Evolutionary conservation across 495 filamentous ascomycete species (phyloP), one percentile per base, ranked within the genome.

Genomic region (Penicillium argentinense): DNA sequence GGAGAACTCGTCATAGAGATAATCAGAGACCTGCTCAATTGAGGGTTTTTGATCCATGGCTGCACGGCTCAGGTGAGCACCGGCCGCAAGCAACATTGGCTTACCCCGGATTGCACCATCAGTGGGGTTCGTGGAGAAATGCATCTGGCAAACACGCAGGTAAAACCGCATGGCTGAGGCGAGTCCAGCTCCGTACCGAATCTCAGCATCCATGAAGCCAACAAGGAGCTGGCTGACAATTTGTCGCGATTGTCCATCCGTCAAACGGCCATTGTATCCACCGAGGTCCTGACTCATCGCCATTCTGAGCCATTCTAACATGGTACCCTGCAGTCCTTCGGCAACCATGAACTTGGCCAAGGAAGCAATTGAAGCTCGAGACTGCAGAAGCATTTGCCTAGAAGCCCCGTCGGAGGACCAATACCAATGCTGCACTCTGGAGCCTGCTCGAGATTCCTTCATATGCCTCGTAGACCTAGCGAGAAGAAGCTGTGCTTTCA

Each of bases 341-440:
- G 64, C 64, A 22, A 63, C 64, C 66, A 75, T 62, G 16, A 73
- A 73, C 23, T 73, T 73, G 36, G 63, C 25, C 11, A 71, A 37
- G 6, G 51, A 33, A 13, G 30, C 30, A 4, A 56, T 56, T 1
- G 39, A 32, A 12, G 37, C 33, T 8, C 48, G 42, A n/a, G 56
- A 60, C 12, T 54, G 58, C 19, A 75, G 55, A 9, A 73, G 45
- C 13, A 28, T 38, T 24, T 56, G 47, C 24, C 64, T 57, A 3
- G 59, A 42, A 11, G 48, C 39, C 1, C 59, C 51, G 41, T 69
- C 63, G 3, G 70, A 69, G 27, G 72, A 62, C 60, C 61, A 69
- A 49, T 67, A 74, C 72, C 72, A 75, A 23, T 65, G 49, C 6
- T 64, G 56, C 14, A 72, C 51, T 34, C 53, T 63, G 2, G 64